Conservation (phyloP, 2,329 filamentous ascomycete species). For the Metarhizium sp. region DNA sequence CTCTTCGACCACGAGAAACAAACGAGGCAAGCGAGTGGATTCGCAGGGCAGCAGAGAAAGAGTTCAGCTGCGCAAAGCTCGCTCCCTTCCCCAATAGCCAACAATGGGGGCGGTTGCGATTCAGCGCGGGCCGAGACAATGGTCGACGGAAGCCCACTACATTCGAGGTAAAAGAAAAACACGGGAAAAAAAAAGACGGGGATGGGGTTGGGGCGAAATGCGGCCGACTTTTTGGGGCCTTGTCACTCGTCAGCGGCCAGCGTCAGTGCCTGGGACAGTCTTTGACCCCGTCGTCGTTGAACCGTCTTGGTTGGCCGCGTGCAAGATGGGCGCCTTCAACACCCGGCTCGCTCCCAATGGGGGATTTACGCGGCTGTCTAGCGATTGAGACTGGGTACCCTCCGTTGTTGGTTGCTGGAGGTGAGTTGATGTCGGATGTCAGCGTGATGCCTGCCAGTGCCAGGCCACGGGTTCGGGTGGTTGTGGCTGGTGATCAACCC, state of each 20-base stretch:
- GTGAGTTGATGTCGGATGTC: neutral
- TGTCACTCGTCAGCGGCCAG: neutral
- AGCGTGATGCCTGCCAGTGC: no score
- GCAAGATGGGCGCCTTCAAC: no score
- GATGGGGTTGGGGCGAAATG: neutral
- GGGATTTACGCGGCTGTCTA: no score
- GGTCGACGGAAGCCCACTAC: neutral
- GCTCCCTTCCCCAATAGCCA: neutral
- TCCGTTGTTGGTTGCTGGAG: no score
- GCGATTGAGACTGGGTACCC: no score
- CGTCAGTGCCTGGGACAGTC: neutral
- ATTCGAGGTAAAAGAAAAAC: neutral
- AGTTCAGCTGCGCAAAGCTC: neutral
- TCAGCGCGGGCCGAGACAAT: slow-evolving; percentile 1
- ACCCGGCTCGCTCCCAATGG: no score
- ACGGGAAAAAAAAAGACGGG: neutral
- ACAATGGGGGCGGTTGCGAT: neutral
- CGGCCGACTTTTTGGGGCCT: neutral
- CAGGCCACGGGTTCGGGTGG: no score
- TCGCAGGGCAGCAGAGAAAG: neutral
- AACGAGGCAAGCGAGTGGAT: neutral
- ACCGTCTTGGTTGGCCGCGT: no score
- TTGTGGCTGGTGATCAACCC: no score
- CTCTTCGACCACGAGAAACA: neutral
- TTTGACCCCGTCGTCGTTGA: no score